Evolutionary conservation across 139 green algal genomes (phyloP).

Genomic region (Gonium pectorale): DNA sequence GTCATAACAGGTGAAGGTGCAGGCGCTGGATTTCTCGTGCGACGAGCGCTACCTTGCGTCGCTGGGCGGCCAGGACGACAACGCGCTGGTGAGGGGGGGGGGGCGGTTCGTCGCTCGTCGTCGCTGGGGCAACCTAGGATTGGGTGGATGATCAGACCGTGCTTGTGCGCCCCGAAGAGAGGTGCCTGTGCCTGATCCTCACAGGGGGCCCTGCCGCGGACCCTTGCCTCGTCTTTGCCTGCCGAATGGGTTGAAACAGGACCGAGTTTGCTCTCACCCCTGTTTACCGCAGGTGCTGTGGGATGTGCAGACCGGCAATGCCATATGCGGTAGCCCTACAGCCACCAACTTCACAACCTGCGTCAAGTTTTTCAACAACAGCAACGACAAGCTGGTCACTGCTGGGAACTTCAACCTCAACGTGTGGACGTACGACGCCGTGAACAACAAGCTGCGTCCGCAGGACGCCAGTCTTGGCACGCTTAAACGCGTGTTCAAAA

Average conservation of each 20-base stretch:
- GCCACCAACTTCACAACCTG: constrained; percentile 72
- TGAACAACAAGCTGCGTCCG: constrained; percentile 80
- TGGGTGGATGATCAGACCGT: too few species aligned
- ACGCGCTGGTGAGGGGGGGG: constrained; percentile 72
- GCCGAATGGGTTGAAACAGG: too few species aligned
- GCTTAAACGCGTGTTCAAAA: constrained; percentile 75
- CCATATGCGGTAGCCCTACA: constrained; percentile 87
- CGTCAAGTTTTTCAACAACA: constrained; percentile 83
- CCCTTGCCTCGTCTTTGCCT: too few species aligned
- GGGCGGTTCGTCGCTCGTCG: too few species aligned
- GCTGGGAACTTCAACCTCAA: constrained; percentile 77
- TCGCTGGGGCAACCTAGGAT: too few species aligned
- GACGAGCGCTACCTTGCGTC: constrained; percentile 81
- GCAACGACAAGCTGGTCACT: constrained; percentile 77
- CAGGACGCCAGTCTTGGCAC: constrained; percentile 77
- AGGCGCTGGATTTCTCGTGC: constrained; percentile 78
- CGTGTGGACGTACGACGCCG: constrained; percentile 84
- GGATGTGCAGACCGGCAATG: constrained; percentile 80
- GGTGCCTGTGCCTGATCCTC: too few species aligned
- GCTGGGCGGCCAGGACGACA: constrained; percentile 89
- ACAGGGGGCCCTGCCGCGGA: too few species aligned
- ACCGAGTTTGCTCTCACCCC: too few species aligned
- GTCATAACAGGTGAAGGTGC: constrained; percentile 88
- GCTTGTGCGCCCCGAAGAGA: too few species aligned
- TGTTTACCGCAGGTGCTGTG: constrained; percentile 91